These are phyloP conservation scores for Balansia obtecta DNA, from an alignment of 2,329 filamentous ascomycete species.

Conservation along the genomic window DNA sequence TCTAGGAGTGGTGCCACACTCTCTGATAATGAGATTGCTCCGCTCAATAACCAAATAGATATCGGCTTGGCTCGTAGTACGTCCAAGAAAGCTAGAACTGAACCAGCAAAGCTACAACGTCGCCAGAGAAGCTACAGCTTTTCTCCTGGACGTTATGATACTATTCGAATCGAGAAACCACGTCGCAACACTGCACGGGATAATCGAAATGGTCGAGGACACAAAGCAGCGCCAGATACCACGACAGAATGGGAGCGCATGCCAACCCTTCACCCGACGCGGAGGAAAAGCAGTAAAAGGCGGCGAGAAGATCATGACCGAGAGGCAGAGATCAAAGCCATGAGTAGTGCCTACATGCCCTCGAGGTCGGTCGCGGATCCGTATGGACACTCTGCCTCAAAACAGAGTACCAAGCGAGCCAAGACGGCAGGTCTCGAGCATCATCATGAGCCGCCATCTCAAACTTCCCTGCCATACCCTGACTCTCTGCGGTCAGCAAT, in stretches of 20 bases:
- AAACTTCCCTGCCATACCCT: constrained; percentile 61
- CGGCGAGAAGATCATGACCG: constrained; percentile 63
- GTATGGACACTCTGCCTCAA: constrained; percentile 47
- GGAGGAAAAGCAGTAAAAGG: constrained; percentile 65
- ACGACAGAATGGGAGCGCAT: constrained; percentile 19
- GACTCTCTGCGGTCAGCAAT: constrained; percentile 67
- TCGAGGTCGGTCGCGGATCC: constrained; percentile 48
- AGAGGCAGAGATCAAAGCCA: constrained; percentile 78
- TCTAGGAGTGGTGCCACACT: constrained; percentile 40
- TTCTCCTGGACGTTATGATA: constrained; percentile 46
- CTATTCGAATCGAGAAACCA: constrained; percentile 28
- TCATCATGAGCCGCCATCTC: constrained; percentile 52
- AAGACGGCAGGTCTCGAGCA: constrained; percentile 39
- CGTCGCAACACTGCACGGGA: constrained; percentile 4
- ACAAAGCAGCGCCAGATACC: neutral
- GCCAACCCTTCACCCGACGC: constrained; percentile 45
- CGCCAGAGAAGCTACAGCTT: constrained; percentile 46
- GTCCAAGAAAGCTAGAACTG: constrained; percentile 29
- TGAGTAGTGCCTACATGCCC: constrained; percentile 61
- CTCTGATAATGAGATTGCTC: constrained; percentile 35
- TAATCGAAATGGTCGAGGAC: constrained; percentile 7
- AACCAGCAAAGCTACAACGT: constrained; percentile 35
- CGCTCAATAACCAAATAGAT: constrained; percentile 25
- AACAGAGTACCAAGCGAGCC: constrained; percentile 53
- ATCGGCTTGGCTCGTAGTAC: constrained; percentile 13